Evolutionary conservation across 257 asterid genomes (phyloP), one percentile per base, ranked within the genome.

Genomic region (Thymus quinquecostatus): DNA sequence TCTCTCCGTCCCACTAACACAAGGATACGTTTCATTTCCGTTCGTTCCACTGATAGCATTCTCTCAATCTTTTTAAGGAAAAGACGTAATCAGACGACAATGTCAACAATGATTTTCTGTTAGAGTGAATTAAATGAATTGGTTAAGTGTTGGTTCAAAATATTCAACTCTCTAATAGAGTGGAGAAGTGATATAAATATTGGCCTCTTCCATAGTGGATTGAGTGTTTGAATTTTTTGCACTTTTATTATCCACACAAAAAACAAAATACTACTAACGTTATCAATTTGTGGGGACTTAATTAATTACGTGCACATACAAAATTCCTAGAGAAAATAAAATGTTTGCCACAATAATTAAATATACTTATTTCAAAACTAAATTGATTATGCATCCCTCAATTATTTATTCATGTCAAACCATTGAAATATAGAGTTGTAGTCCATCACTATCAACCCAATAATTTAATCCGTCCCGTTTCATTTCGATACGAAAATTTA

Each of bases 271-370:
- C 34, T 13, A 69, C 29, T 30, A 21, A 12, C 62, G 61, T 44
- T 61, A 30, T 53, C 28, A 13, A 38, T 60, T 2, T 69, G 72
- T 69, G 75, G 71, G 76, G 76, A 45, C 80, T 43, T 8, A 9
- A 33, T 36, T 45, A 21, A 40, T 63, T 76, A 47, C 68, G 80
- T 69, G 48, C 72, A 33, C 57, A 55, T 61, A 69, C 55, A 7
- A 33, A 63, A 45, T 63, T 50, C 29, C 2, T 44, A 32, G 12
- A 43, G 45, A 21, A 68, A 69, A 11, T 63, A 49, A 67, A 40
- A 10, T 69, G 72, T 69, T 44, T 64, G 56, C 71, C 80, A 69
- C 80, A 69, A 53, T 50, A 67, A 67, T 67, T 5, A 67, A 34
- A 3, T 1, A 10, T 30, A 57, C 5, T 47, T 55, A 38, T 38